Evolutionary conservation across 257 asterid genomes (phyloP).

Genomic region (Solanum neorickii): DNA sequence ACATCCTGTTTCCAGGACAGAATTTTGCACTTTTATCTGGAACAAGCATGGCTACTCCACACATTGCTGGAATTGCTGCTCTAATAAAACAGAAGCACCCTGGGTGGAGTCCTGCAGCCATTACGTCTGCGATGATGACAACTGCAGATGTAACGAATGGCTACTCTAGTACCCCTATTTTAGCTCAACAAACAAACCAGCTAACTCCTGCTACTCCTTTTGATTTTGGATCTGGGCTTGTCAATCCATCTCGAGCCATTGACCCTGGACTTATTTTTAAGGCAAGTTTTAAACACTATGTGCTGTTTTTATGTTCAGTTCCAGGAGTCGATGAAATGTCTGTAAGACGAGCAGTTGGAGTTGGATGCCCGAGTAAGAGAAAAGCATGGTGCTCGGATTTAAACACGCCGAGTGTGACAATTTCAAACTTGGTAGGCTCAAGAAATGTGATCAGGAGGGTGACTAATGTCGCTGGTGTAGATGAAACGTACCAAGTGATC

Average conservation of each 20-base stretch:
- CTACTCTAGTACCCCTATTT: conserved; percentile 27
- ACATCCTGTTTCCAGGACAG: conserved; percentile 25
- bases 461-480: conserved; percentile 33
- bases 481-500: conserved; percentile 37
- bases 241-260: conserved; percentile 48
- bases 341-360: conserved; percentile 35
- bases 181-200: conserved; percentile 26
- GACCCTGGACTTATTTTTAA: conserved; percentile 59
- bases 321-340: conserved; percentile 56
- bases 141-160: conserved; percentile 31
- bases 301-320: conserved; percentile 47
- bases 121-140: conserved; percentile 63
- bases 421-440: conserved; percentile 50
- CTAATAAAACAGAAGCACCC: conserved; percentile 52
- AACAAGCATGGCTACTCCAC: conserved; percentile 68
- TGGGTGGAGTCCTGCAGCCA: conserved; percentile 50
- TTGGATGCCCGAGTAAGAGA: conserved; percentile 26
- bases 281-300: conserved; percentile 28
- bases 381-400: conserved; percentile 52
- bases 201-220: conserved; percentile 48
- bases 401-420: conserved; percentile 47
- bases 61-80: conserved; percentile 56
- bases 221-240: conserved; percentile 52
- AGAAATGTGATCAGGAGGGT: conserved; percentile 40
- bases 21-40: conserved; percentile 50